Evolutionary conservation across 805 yeast species (phyloP).

Genomic region (Saccharomycopsis fibuligera): DNA sequence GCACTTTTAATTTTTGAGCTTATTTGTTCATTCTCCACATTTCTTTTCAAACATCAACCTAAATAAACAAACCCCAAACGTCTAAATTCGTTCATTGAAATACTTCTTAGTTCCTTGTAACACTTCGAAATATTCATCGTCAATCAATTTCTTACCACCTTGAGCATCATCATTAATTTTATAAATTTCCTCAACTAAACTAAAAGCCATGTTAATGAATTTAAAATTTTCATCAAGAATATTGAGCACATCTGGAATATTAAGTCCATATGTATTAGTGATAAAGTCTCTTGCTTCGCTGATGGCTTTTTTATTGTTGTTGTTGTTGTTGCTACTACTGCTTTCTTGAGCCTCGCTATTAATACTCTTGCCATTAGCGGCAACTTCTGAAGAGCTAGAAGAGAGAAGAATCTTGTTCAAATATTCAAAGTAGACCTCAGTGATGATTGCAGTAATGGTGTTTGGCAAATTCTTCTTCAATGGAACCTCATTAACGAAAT

Average conservation of each 20-base stretch:
- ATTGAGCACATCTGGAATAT: slow-evolving; percentile 1
- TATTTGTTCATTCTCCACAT: neutral
- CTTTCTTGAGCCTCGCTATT: too few species aligned
- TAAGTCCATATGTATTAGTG: slow-evolving; percentile 4
- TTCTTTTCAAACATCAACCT: too few species aligned
- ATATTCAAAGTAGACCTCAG: slow-evolving; percentile 34
- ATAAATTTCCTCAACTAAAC: slow-evolving; percentile 2
- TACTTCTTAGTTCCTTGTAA: slow-evolving; percentile 18
- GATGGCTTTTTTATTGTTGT: slow-evolving; percentile 11
- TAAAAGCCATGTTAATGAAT: slow-evolving; percentile 5
- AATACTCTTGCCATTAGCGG: too few species aligned
- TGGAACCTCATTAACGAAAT: slow-evolving; percentile 52
- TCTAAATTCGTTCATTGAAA: too few species aligned
- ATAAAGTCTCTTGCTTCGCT: slow-evolving; percentile 20
- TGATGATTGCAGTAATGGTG: slow-evolving; percentile 56
- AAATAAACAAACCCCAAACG: too few species aligned
- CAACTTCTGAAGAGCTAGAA: too few species aligned
- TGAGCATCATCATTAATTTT: too few species aligned
- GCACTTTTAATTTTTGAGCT: too few species aligned
- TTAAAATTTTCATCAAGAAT: slow-evolving; percentile 3
- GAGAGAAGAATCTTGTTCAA: slow-evolving; percentile 4
- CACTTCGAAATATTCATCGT: slow-evolving; percentile 6
- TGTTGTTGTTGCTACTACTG: slow-evolving; percentile 24
- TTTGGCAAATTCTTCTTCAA: slow-evolving; percentile 51
- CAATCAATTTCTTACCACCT: neutral